Evolutionary conservation across 2,329 filamentous ascomycete species (phyloP).

Genomic region (Pezicula rhizophila): DNA sequence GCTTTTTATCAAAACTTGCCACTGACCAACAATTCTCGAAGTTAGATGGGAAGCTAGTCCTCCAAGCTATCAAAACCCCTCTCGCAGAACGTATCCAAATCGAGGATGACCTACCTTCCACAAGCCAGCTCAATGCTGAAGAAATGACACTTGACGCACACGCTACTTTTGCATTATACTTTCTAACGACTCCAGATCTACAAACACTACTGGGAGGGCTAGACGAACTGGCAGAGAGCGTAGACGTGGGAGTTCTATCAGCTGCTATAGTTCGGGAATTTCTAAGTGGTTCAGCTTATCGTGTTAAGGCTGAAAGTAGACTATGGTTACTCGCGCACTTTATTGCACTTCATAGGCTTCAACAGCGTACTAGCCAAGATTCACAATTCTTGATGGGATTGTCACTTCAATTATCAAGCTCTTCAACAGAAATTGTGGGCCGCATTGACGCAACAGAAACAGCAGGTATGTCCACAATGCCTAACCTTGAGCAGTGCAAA

Average conservation of each 20-base stretch:
- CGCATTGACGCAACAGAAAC: conserved; percentile 34
- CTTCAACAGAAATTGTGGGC: conserved; percentile 45
- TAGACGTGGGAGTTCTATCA: conserved; percentile 22
- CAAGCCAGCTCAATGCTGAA: conserved; percentile 7
- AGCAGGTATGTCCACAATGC: conserved; percentile 4
- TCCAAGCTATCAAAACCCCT: conserved; percentile 20
- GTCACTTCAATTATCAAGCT: conserved; percentile 46
- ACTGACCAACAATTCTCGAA: conserved; percentile 2
- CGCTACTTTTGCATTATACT: conserved; percentile 23
- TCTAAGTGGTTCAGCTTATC: conserved; percentile 13
- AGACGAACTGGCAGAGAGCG: conserved; percentile 15
- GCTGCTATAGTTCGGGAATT: conserved; percentile 19
- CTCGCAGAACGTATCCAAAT: conserved; percentile 9
- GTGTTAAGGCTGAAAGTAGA: conserved; percentile 30
- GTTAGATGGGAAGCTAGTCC: conserved; percentile 9
- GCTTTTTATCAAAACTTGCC: conserved; percentile 20
- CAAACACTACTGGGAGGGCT: conserved; percentile 15
- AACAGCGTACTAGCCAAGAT: conserved; percentile 29
- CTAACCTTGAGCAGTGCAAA: too few species aligned
- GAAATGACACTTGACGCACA: conserved; percentile 15
- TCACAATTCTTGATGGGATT: conserved; percentile 43
- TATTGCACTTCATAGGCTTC: conserved; percentile 47
- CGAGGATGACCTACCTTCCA: conserved; percentile 10
- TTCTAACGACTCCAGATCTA: conserved; percentile 25
- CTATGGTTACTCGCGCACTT: conserved; percentile 65